Evolutionary conservation across 1,284 basidiomycete genomes (phyloP).

Genomic region (Cutaneotrichosporon sp.): DNA sequence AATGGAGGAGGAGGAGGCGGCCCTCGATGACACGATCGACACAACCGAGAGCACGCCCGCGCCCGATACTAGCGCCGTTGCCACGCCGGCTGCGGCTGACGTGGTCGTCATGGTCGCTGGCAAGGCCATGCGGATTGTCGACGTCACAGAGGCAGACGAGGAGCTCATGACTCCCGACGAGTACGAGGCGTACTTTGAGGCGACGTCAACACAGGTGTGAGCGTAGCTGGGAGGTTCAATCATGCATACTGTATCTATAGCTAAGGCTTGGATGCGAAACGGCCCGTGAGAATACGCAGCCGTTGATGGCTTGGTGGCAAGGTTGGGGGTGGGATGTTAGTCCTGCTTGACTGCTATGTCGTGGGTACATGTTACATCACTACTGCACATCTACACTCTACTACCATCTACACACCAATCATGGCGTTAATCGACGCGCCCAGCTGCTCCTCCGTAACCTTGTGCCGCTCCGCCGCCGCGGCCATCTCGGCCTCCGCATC

Average conservation of each 20-base stretch:
- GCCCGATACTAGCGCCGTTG: constrained; percentile 6
- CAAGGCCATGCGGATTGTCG: constrained; percentile 39
- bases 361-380: neutral
- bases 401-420: constrained; percentile 16
- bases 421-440: constrained; percentile 28
- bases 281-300: no score
- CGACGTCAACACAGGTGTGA: constrained; percentile 11
- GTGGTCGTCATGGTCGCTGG: constrained; percentile 41
- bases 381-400: no score
- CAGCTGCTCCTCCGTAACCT: constrained; percentile 36
- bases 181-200: constrained; percentile 40
- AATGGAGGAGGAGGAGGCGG: constrained; percentile 34
- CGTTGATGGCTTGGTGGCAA: no score
- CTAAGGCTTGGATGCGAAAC: neutral
- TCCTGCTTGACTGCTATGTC: neutral
- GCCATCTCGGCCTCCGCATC: constrained; percentile 47
- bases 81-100: constrained; percentile 12
- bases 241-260: constrained; percentile 22
- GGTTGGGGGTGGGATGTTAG: no score
- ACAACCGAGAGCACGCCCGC: constrained; percentile 6
- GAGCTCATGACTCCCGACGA: constrained; percentile 54
- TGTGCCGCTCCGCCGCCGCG: constrained; percentile 39
- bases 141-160: constrained; percentile 51
- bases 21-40: constrained; percentile 17
- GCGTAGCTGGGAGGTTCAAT: neutral